Base-by-base conservation (phyloP, 1,284 basidiomycete genomes). In the Austropuccinia psidii region DNA sequence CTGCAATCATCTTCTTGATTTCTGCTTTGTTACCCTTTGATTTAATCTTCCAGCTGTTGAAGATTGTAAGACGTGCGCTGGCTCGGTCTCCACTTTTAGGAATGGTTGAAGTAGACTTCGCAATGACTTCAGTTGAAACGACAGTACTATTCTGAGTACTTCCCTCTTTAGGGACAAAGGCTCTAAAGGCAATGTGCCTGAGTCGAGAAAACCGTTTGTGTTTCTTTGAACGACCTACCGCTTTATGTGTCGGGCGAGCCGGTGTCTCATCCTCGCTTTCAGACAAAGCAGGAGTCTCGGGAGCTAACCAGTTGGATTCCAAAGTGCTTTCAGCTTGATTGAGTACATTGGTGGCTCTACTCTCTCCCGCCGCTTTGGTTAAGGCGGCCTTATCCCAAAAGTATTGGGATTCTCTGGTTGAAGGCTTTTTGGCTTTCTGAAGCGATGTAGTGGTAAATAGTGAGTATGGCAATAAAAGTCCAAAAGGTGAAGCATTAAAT, bases 101-200 rank as follows among this genome's bases (percentile, higher is more conserved):
- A 21, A 33, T 45, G 24, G 1, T 47, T 43, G 6, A 19, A n/a
- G 4, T 58, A 31, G 47, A n/a, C 35, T 15, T 60, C 9, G 9
- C 31, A 29, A 72, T 54, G 27, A 72, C 33, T 50, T 72, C 69
- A 37, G 69, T 72, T 24, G 57, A 43, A 17, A 58, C 58, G 4
- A 62, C 58, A 3, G 41, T 62, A 43, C 27, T 62, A 0, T 52
- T 57, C 35, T 27, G 17, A 35, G 29, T 45, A 52, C 35, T 72
- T 29, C 31, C 50, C 8, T 45, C 45, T n/a, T 66, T 73, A 13
- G 62, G 61, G 8, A 31, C 57, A 54, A 73, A 73, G 19, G 72
- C 61, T 64, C 57, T 64, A 35, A 73, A 73, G 33, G 72, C 62
- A 47, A 73, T 73, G n/a, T 47, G 60, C n/a, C 72, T 61, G 5